Base-by-base conservation (phyloP, 331 rosid genomes). In the Telfairia occidentalis region DNA sequence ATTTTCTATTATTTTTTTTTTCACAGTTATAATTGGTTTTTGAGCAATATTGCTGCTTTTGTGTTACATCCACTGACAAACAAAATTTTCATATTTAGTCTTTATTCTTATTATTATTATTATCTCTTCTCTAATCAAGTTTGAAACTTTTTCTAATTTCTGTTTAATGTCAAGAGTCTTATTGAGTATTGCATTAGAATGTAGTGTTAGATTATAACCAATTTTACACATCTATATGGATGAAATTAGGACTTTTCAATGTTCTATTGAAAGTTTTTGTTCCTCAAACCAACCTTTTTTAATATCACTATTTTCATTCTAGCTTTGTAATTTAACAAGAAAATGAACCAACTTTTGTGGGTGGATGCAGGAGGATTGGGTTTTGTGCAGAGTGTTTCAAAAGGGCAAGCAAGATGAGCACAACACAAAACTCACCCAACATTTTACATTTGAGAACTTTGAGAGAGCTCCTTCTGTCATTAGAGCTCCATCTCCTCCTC, bases 401-500 rank as follows among this genome's bases (percentile, higher is more conserved):
- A 71, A 71, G 29, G 43, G 60, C 28, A 71, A 71, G 45, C 60
- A 71, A 71, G 76, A 71, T 48, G 76, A 71, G 15, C 24, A 49
- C 45, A 48, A 3, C 45, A 29, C 15, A 15, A 71, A 49, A 48
- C 45, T 71, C 43, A 30, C 35, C 61, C 60, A 28, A 9, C 59
- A 50, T 10, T 48, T 48, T 9, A 71, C 76, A n/a, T 71, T 71
- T 5, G 45, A 50, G 26, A 30, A 71, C 57, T 46, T 32, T 40
- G 76, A 71, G 38, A 8, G 18, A 9, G 76, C 6, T 29, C 45
- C 76, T 7, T 45, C 58, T 49, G 76, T 50, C 8, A 5, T 26
- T 30, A 38, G 61, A 71, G 60, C 76, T 49, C 76, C 76, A 48
- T 71, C 76, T 71, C 76, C 76, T 35, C 40, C 29, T n/a, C 60